Base-by-base conservation (phyloP, 2,329 filamentous ascomycete genomes). In the Diaporthe ampelina region DNA sequence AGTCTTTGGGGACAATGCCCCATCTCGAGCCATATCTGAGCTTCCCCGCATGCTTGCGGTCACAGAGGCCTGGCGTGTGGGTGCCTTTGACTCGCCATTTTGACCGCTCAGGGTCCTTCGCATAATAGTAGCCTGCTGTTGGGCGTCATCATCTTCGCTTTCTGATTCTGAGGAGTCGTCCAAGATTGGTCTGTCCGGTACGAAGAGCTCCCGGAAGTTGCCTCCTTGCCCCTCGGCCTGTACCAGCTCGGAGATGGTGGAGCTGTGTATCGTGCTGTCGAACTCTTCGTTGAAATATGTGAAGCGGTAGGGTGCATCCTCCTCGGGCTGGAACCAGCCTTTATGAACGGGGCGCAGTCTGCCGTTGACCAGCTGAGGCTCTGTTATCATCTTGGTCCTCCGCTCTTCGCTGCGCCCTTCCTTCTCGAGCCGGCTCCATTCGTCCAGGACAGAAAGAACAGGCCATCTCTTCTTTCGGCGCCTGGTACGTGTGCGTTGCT, bases 251-350 rank as follows among this genome's bases (percentile, higher is more conserved):
- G 95, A 97, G 73, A 99, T 98, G 0, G 94, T 97, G 83, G 97
- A 94, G 75, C 95, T 97, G 83, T 99, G 97, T 76, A 99, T 97
- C 0, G 97, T 99, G 82, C 94, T 97, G 79, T 95, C 93, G 73
- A 98, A 95, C 76, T 98, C 95, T 81, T 98, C 97, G 82, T 98
- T 98, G 88, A 99, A 99, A 83, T 99, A 99, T 0, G 97, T 98
- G 82, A 98, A 99, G 35, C 97, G 91, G 82, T 97, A 98, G 0
- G 97, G 97, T 0, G 93, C 91, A 77, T 98, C 96, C 75, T 98
- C 95, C 77, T 97, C 94, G 70, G 94, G 92, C 52, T 93, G 91
- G 81, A 95, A 96, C 96, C 96, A 99, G 19, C 90, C 90, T 78
- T 90, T 90, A 76, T 94, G 92, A 52, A 94, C 91, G 17, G 95